Conservation (phyloP, 2,329 filamentous ascomycete genomes). For the Aureobasidium sp. region DNA sequence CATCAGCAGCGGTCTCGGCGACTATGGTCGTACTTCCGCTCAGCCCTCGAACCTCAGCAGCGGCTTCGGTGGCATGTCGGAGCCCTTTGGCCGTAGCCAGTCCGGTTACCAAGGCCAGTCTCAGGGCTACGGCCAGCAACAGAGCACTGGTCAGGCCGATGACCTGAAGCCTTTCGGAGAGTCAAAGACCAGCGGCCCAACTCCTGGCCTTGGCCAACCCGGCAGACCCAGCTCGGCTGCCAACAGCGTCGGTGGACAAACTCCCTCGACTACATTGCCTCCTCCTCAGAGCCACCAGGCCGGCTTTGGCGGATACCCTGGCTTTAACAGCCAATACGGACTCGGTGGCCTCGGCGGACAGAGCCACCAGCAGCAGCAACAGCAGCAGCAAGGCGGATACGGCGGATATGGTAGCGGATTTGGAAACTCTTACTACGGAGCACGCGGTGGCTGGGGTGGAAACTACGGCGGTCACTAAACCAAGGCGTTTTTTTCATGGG, state of each 20-base stretch:
- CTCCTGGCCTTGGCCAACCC: conserved; percentile 51
- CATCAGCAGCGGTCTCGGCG: conserved; percentile 43
- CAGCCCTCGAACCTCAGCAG: conserved; percentile 48
- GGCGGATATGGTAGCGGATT: conserved; percentile 28
- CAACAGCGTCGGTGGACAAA: conserved; percentile 46
- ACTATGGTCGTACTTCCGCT: conserved; percentile 46
- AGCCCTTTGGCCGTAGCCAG: conserved; percentile 51
- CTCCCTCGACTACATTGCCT: conserved; percentile 33
- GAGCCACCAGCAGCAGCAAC: conserved; percentile 34
- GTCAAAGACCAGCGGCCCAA: conserved; percentile 47
- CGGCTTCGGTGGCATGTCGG: conserved; percentile 44
- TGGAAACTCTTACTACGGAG: conserved; percentile 25
- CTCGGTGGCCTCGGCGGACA: conserved; percentile 44
- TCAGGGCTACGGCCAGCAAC: conserved; percentile 43
- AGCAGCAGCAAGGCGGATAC: conserved; percentile 35
- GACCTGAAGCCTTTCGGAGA: conserved; percentile 48
- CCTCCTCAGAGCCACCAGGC: conserved; percentile 49
- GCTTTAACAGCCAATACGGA: conserved; percentile 41
- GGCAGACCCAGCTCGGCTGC: conserved; percentile 55
- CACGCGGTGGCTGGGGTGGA: conserved; percentile 26
- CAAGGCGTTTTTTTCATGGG: conserved; percentile 12
- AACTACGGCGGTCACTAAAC: conserved; percentile 21
- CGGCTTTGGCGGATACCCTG: conserved; percentile 47
- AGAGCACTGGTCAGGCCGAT: conserved; percentile 27
- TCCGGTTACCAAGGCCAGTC: conserved; percentile 45